These are phyloP conservation scores for Hymenoscyphus salicellus DNA, from an alignment of 2,329 filamentous ascomycete species.

Conservation along the genomic window DNA sequence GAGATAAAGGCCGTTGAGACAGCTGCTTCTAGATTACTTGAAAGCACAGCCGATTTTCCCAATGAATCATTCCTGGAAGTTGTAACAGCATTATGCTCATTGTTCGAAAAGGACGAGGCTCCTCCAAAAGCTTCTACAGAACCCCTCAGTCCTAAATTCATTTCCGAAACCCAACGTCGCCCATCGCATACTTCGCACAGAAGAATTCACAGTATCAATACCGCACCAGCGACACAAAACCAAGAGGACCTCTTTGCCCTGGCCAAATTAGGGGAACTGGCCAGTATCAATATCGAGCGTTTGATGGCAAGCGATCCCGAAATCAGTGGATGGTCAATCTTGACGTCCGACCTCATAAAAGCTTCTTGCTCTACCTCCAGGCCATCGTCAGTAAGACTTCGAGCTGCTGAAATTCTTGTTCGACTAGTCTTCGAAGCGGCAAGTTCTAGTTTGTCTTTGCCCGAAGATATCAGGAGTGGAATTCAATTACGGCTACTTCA, in stretches of 20 bases:
- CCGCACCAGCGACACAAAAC: conserved; percentile 48
- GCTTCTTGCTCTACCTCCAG: conserved; percentile 48
- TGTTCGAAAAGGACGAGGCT: conserved; percentile 51
- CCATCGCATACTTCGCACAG: conserved; percentile 32
- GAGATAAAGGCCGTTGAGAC: conserved; percentile 88
- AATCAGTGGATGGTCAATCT: conserved; percentile 71
- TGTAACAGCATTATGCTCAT: conserved; percentile 68
- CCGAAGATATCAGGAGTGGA: conserved; percentile 50
- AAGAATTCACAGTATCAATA: conserved; percentile 46
- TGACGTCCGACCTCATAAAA: conserved; percentile 55
- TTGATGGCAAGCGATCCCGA: conserved; percentile 65
- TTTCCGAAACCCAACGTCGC: conserved; percentile 25
- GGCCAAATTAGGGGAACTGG: conserved; percentile 70
- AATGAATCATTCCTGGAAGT: conserved; percentile 77
- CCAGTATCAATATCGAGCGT: conserved; percentile 71
- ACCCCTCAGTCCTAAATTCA: conserved; percentile 28
- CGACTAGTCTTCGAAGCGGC: conserved; percentile 57
- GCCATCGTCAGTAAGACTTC: conserved; percentile 52
- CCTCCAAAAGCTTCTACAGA: conserved; percentile 20
- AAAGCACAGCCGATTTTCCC: conserved; percentile 88
- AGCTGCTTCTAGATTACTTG: conserved; percentile 80
- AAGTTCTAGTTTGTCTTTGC: conserved; percentile 51
- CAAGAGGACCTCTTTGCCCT: conserved; percentile 67
- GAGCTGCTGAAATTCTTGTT: conserved; percentile 64
- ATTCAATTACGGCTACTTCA: conserved; percentile 72